phyloP scores from a whole-genome alignment of 305 asterid species.

The Solanum chacoense region DNA sequence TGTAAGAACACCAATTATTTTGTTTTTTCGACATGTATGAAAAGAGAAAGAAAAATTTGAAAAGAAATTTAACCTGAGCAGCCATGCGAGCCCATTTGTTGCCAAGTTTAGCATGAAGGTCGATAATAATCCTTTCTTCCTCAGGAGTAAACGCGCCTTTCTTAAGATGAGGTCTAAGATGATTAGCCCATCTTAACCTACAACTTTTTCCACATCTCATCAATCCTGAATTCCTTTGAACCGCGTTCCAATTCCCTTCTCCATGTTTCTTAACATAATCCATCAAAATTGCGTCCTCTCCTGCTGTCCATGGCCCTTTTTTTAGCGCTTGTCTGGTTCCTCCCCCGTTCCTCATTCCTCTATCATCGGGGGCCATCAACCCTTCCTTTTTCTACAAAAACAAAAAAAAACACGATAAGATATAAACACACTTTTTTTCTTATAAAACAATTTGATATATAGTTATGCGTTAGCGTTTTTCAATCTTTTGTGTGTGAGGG shows the following conservation, averaged over 20 bases:
- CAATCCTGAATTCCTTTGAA: conserved; percentile 55
- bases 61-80: conserved; percentile 35
- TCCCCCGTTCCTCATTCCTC: conserved; percentile 18
- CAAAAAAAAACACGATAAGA: neutral
- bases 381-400: neutral
- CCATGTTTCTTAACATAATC: conserved; percentile 62
- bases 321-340: conserved; percentile 17
- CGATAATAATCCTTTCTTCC: conserved; percentile 53
- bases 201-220: conserved; percentile 81
- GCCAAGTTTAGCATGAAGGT: conserved; percentile 63
- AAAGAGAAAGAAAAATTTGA: neutral
- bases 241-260: conserved; percentile 81
- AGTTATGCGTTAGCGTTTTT: neutral
- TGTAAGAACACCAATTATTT: too few relatives aligned
- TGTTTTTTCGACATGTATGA: too few relatives aligned
- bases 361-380: conserved; percentile 43
- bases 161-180: conserved; percentile 66
- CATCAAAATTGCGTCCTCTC: conserved; percentile 46
- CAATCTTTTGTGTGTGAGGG: neutral
- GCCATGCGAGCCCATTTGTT: conserved; percentile 97
- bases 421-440: neutral
- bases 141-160: conserved; percentile 56
- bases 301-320: conserved; percentile 77
- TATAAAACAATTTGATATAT: neutral
- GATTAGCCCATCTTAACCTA: conserved; percentile 74